Conservation (phyloP, 352 stramenopile species). For the Phytophthora colocasiae region DNA sequence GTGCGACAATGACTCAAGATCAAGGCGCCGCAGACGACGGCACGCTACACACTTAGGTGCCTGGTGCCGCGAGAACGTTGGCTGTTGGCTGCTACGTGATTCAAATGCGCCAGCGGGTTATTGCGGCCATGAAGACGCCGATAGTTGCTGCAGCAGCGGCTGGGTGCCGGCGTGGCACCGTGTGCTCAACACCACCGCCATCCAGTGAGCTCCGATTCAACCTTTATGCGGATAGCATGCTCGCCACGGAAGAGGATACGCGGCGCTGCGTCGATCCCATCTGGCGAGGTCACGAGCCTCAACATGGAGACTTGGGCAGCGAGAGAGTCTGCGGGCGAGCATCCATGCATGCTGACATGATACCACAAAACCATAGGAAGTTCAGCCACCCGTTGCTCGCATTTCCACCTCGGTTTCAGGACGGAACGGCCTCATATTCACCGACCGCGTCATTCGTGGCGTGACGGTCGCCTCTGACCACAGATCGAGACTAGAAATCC, state of each 20-base stretch:
- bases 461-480: conserved; percentile 4
- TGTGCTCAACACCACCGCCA: conserved; percentile 6
- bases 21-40: conserved; percentile 9
- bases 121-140: conserved; percentile 11
- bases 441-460: conserved; percentile 1
- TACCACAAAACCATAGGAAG: background rate
- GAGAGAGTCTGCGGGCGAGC: background rate
- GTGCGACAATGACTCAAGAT: conserved; percentile 20
- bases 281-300: conserved; percentile 5
- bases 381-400: conserved; percentile 4
- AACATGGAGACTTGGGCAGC: conserved; percentile 2
- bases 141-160: conserved; percentile 29
- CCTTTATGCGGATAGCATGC: background rate
- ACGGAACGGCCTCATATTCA: background rate
- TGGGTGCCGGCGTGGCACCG: conserved; percentile 6
- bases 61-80: background rate
- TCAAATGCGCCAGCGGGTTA: conserved; percentile 14
- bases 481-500: conserved; percentile 13
- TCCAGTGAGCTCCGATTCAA: conserved; percentile 29
- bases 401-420: background rate
- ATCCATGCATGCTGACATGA: conserved; percentile 16
- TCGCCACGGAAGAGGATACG: conserved; percentile 16
- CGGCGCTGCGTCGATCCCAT: conserved; percentile 1
- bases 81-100: conserved; percentile 15
- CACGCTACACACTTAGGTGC: background rate